phyloP scores from a whole-genome alignment of 768 basidiomycete species.

The Tricholomella constricta region DNA sequence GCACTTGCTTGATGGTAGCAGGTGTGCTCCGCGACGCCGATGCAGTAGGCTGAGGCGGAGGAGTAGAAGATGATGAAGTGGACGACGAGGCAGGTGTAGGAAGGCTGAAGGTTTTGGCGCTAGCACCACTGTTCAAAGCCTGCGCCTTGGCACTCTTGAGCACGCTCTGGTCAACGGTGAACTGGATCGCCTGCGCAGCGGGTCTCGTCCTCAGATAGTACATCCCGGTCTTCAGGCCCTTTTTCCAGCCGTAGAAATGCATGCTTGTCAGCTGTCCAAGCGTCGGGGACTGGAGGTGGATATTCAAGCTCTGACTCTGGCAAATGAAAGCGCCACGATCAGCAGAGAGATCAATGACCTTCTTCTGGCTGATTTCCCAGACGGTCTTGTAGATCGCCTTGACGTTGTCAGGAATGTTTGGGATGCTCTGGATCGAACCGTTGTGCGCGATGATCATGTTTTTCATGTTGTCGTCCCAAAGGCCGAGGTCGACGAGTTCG shows the following conservation, averaged over 20 bases:
- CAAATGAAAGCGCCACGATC: conserved; percentile 98
- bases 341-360: conserved; percentile 96
- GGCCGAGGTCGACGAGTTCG: conserved; percentile 90
- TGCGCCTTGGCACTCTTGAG: conserved; percentile 66
- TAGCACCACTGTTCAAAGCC: conserved; percentile 30
- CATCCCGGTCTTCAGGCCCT: conserved; percentile 98
- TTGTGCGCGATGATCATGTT: conserved; percentile 98
- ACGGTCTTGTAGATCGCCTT: conserved; percentile 99
- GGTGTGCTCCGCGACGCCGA: conserved; percentile 13
- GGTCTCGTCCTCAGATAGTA: conserved; percentile 96
- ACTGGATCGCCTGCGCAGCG: conserved; percentile 95
- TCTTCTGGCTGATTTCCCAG: conserved; percentile 99
- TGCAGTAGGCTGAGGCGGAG: conserved; percentile 9
- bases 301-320: conserved; percentile 92
- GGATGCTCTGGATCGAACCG: conserved; percentile 86
- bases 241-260: conserved; percentile 99
- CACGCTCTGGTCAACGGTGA: conserved; percentile 87
- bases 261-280: conserved; percentile 91
- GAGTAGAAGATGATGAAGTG: conserved; percentile 29
- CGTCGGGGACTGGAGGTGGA: conserved; percentile 89
- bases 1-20: conserved; percentile 27
- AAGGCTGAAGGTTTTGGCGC: conserved; percentile 25
- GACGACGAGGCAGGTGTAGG: conserved; percentile 34
- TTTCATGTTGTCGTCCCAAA: conserved; percentile 99
- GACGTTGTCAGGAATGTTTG: conserved; percentile 83